phyloP scores from a whole-genome alignment of 2,329 filamentous ascomycete genomes.

The Ophiocordyceps camponoti-saundersi region DNA sequence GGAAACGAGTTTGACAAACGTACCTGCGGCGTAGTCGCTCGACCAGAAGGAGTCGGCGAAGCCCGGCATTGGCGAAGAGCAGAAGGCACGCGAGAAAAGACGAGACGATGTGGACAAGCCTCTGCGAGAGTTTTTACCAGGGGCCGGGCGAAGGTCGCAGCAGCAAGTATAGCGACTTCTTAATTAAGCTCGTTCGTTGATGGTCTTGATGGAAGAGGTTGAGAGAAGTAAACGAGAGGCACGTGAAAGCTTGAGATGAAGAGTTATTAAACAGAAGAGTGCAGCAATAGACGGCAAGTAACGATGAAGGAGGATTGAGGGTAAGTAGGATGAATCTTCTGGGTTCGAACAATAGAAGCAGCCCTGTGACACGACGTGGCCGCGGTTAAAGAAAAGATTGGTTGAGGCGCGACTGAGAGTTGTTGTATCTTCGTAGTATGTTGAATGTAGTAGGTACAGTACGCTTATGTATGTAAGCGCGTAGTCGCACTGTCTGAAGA shows the following conservation, averaged over 20 bases:
- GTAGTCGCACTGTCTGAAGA: background rate
- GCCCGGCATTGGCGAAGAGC: conserved; percentile 49
- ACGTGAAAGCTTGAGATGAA: background rate
- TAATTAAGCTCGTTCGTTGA: background rate
- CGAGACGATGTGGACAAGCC: background rate
- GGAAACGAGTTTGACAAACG: conserved; percentile 9
- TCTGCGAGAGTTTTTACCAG: background rate
- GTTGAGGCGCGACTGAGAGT: too few species aligned
- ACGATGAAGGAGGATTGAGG: background rate
- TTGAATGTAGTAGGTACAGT: background rate
- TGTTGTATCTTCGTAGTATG: background rate
- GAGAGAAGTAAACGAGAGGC: background rate
- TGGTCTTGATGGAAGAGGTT: background rate
- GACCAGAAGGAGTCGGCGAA: conserved; percentile 98
- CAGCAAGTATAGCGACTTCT: background rate
- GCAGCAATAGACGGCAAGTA: background rate
- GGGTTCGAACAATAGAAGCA: background rate
- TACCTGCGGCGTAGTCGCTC: conserved; percentile 86
- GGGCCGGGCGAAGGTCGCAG: background rate
- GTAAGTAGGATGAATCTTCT: background rate
- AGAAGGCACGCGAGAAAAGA: background rate
- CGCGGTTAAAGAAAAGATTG: background rate
- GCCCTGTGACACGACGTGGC: background rate
- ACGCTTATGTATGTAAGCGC: background rate
- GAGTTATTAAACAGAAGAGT: background rate